phyloP scores from a whole-genome alignment of 345 rosid genomes.

The Carallia pectinifolia region DNA sequence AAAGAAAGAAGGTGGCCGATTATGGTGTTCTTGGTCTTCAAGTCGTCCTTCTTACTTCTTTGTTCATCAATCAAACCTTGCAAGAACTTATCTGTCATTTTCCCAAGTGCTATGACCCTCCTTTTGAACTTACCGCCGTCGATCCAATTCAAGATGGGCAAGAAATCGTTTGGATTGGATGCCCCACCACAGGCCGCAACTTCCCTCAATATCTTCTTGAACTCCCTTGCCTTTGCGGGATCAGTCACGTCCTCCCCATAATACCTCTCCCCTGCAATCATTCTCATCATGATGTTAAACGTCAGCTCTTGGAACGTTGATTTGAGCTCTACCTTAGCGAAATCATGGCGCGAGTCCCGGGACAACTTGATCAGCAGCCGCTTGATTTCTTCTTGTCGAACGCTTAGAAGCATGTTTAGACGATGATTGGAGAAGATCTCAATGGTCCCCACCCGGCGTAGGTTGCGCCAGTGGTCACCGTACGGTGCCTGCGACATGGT shows the following conservation, averaged over 20 bases:
- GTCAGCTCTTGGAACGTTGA: constrained; percentile 19
- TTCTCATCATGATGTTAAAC: constrained; percentile 20
- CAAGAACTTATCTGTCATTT: constrained; percentile 29
- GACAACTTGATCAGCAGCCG: not conserved
- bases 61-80: constrained; percentile 43
- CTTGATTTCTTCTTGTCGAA: constrained; percentile 36
- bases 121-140: constrained; percentile 13
- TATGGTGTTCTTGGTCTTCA: constrained; percentile 29
- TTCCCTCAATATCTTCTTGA: constrained; percentile 23
- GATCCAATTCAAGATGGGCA: constrained; percentile 39
- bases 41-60: constrained; percentile 7
- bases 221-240: constrained; percentile 25
- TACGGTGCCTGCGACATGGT: constrained; percentile 27
- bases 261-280: constrained; percentile 25
- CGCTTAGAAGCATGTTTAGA: constrained; percentile 16
- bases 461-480: constrained; percentile 50
- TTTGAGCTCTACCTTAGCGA: constrained; percentile 19
- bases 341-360: not conserved
- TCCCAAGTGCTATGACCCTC: constrained; percentile 18
- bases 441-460: constrained; percentile 36
- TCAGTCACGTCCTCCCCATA: constrained; percentile 26
- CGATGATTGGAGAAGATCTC: constrained; percentile 42
- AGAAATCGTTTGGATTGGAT: constrained; percentile 34
- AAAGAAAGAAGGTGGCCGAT: constrained; percentile 37
- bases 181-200: constrained; percentile 19